phyloP scores from a whole-genome alignment of 148 eudicot species.

The Camellia lanceoleosa region DNA sequence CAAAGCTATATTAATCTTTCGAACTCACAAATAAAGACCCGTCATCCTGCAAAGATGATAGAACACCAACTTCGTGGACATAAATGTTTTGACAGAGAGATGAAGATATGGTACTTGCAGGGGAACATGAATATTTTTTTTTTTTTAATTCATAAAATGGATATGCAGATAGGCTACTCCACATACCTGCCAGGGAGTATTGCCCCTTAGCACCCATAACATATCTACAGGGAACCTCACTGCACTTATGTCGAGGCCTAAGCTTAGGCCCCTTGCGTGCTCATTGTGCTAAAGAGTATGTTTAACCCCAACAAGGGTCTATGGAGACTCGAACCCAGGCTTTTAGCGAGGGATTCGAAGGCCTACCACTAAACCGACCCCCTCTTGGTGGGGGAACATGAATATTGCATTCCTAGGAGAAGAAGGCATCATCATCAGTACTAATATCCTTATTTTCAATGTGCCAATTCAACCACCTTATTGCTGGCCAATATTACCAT shows the following conservation, averaged over 20 bases:
- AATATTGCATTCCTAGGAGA: not conserved
- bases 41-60: not conserved
- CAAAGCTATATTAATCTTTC: not conserved
- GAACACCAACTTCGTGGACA: not conserved
- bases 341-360: too few relatives aligned
- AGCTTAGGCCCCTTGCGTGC: too few relatives aligned
- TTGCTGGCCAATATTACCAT: not conserved
- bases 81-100: not conserved
- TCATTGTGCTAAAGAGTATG: too few relatives aligned
- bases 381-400: not conserved
- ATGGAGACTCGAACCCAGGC: too few relatives aligned
- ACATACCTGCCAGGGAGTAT: too few relatives aligned
- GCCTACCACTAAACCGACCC: not conserved
- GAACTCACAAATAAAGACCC: not conserved
- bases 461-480: not conserved
- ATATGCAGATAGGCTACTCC: too few relatives aligned
- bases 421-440: not conserved
- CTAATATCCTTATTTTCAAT: slow-evolving; percentile 2
- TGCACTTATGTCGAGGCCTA: too few relatives aligned
- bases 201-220: too few relatives aligned
- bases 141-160: too few relatives aligned
- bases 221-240: too few relatives aligned
- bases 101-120: not conserved
- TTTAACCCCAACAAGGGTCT: too few relatives aligned
- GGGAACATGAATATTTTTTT: not conserved